Base-by-base conservation (phyloP, 495 filamentous ascomycete species). In the Aspergillus cristatus region DNA sequence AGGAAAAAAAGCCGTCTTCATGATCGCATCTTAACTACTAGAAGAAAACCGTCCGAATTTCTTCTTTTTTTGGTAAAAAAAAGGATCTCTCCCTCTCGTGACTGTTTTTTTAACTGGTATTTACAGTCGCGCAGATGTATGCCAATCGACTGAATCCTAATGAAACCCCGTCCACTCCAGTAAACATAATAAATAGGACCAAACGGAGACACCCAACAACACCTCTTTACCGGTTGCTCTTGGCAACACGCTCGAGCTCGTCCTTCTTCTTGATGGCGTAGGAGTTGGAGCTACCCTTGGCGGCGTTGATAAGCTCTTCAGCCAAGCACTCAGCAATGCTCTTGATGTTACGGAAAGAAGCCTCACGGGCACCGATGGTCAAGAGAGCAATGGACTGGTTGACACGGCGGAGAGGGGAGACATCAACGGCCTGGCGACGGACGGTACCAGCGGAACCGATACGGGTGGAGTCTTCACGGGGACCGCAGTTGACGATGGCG, bases 251-350 rank as follows among this genome's bases (percentile, higher is more conserved):
- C 82, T 98, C 91, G 72, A 99, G 68, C 82, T 99, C 93, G 68
- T 99, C 91, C 88, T 99, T 99, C 86, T 99, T 99, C 86, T 99
- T 99, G 78, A 99, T 99, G 47, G 91, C 91, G 63, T 97, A 99
- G 47, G 86, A 94, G 85, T 99, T 99, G 70, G 84, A 90, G 80
- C 83, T 89, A 52, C 91, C 91, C 84, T 99, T 99, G 63, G 93
- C 91, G 60, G 93, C 93, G 77, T 99, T 99, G 80, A 99, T 96
- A 61, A 99, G 79, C 78, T 99, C 91, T 72, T 99, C 91, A 64
- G 91, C 89, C 58, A 98, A 73, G 74, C 91, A 96, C 82, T 98
- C 91, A 55, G 91, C 88, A 48, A 82, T 87, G 62, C 81, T 86
- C 86, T 98, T 98, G 71, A 98, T 84, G 77, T 95, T 96, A 62